Percentiles rank a stretch among this genome's conserved stretches.
Conservation (phyloP, 768 basidiomycete species). For the Leccinum incarnatum region DNA sequence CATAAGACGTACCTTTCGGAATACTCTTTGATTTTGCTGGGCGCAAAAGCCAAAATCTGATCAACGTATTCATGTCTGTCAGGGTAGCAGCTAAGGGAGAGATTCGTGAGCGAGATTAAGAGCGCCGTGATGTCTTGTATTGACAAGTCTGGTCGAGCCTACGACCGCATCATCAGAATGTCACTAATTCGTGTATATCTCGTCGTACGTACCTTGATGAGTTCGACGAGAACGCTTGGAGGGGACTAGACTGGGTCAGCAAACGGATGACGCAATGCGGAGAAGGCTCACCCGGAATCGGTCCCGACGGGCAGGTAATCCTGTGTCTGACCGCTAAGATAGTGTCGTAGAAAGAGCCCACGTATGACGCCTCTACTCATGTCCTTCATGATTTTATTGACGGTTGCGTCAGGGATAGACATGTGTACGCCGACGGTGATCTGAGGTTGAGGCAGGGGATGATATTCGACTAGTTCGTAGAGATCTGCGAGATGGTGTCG, state of each 20-base stretch:
- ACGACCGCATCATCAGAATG: constrained; percentile 6
- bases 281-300: constrained; percentile 66
- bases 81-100: constrained; percentile 92
- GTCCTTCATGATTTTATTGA: no score
- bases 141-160: constrained; percentile 96
- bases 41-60: constrained; percentile 88
- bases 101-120: constrained; percentile 88
- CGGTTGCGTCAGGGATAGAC: no score
- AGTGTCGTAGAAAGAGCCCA: constrained; percentile 93
- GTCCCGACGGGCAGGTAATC: constrained; percentile 76
- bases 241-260: constrained; percentile 53
- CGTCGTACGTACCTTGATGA: constrained; percentile 75
- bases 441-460: no score
- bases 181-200: neutral
- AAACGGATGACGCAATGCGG: neutral
- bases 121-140: constrained; percentile 98
- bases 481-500: no score
- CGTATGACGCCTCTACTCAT: constrained; percentile 71
- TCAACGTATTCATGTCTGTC: constrained; percentile 97
- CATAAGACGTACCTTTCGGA: constrained; percentile 57
- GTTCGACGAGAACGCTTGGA: constrained; percentile 76
- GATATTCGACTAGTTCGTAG: no score
- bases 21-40: constrained; percentile 77
- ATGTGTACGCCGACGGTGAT: no score
- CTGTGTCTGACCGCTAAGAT: constrained; percentile 89